These are phyloP conservation scores for Stephania yunnanensis DNA, from an alignment of 164 flowering plant genomes.

Conservation along the genomic window DNA sequence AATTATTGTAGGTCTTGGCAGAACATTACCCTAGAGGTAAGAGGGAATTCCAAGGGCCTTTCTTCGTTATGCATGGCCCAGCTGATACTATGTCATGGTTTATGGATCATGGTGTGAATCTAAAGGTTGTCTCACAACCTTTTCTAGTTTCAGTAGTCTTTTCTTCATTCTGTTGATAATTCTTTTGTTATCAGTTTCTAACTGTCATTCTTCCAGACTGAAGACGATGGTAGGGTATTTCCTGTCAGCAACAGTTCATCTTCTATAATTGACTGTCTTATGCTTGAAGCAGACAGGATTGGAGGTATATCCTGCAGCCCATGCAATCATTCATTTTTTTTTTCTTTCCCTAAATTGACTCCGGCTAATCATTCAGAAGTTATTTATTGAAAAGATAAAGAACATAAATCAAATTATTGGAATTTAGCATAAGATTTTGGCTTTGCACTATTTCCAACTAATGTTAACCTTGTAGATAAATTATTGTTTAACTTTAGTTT, in stretches of 20 bases:
- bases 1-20: slow-evolving; percentile 54
- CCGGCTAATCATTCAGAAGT: background rate
- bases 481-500: no score
- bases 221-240: slow-evolving; percentile 94
- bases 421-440: background rate
- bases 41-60: slow-evolving; percentile 79
- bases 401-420: background rate
- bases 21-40: slow-evolving; percentile 87
- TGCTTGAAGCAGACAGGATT: slow-evolving; percentile 52
- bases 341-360: background rate
- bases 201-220: slow-evolving; percentile 39
- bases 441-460: background rate
- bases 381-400: background rate
- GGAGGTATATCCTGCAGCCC: slow-evolving; percentile 50
- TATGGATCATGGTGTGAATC: slow-evolving; percentile 69
- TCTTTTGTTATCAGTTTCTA: background rate
- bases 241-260: slow-evolving; percentile 82
- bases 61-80: slow-evolving; percentile 79
- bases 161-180: slow-evolving; percentile 6
- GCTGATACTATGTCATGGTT: slow-evolving; percentile 95
- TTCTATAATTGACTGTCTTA: slow-evolving; percentile 78
- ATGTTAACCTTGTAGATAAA: background rate
- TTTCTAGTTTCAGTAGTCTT: slow-evolving; percentile 1
- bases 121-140: slow-evolving; percentile 53
- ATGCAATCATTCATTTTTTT: background rate